Evolutionary conservation across 257 asterid species (phyloP).

Genomic region (Przewalskia tangutica): DNA sequence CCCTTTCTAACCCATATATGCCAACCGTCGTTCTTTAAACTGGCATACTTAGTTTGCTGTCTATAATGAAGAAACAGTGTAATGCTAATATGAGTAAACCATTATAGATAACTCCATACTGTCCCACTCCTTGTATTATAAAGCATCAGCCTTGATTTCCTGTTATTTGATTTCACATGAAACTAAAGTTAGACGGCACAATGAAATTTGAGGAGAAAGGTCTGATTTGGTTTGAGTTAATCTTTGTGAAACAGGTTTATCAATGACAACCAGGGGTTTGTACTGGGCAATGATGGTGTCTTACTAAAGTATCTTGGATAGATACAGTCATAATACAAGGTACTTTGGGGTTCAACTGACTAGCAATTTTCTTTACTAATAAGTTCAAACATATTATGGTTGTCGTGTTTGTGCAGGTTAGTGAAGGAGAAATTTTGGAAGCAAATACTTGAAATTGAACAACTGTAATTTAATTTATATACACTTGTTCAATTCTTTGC

Average conservation of each 20-base stretch:
- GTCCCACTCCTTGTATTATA: neutral
- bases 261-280: slow-evolving; percentile 78
- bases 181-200: neutral
- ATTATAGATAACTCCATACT: neutral
- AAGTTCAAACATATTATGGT: neutral
- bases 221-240: neutral
- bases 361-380: neutral
- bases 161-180: neutral
- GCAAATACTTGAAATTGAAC: neutral
- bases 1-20: neutral
- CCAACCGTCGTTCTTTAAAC: neutral
- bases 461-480: neutral
- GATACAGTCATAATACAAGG: slow-evolving; percentile 6
- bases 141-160: neutral
- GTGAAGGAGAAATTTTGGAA: neutral
- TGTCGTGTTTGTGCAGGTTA: neutral
- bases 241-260: slow-evolving; percentile 44
- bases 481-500: neutral
- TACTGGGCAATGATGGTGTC: slow-evolving; percentile 91
- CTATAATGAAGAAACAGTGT: neutral
- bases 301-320: slow-evolving; percentile 88
- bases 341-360: neutral
- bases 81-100: neutral
- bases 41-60: neutral
- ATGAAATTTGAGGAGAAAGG: neutral